A percentile compares a stretch with the other conserved stretches of the same genome.
Evolutionary conservation across 2,329 filamentous ascomycete species (phyloP).

Genomic region (Corinectria fuckeliana): DNA sequence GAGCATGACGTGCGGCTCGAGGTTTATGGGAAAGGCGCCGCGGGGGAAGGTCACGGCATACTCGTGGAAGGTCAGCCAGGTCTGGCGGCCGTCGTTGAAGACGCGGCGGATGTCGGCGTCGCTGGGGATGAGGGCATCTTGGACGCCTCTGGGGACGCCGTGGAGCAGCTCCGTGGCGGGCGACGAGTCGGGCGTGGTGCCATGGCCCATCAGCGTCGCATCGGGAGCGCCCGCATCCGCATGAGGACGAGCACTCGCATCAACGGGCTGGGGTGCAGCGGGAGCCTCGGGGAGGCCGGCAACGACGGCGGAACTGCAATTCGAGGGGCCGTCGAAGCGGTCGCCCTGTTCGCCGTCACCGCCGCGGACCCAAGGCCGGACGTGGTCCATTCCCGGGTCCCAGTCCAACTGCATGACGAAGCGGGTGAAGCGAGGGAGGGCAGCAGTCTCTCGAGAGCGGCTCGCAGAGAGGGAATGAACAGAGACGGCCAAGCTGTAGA

Average conservation of each 20-base stretch:
- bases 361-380: conserved; percentile 37
- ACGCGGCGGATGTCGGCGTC: conserved; percentile 28
- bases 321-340: conserved; percentile 30
- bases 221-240: conserved; percentile 6
- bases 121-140: conserved; percentile 34
- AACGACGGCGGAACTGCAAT: conserved; percentile 35
- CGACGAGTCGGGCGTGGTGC: conserved; percentile 20
- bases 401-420: conserved; percentile 37
- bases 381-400: conserved; percentile 38
- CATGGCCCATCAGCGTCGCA: conserved; percentile 21
- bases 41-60: conserved; percentile 28
- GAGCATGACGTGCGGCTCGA: conserved; percentile 33
- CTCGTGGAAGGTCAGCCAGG: conserved; percentile 31
- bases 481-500: not conserved
- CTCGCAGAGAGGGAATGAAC: not conserved
- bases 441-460: not conserved
- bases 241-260: conserved; percentile 31
- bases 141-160: conserved; percentile 22
- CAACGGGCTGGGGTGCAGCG: conserved; percentile 22
- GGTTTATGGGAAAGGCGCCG: conserved; percentile 30
- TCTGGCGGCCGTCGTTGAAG: conserved; percentile 30
- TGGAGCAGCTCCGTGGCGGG: conserved; percentile 19
- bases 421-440: conserved; percentile 4
- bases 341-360: conserved; percentile 31
- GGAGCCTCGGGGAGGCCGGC: conserved; percentile 36